phyloP scores from a whole-genome alignment of 495 filamentous ascomycete species.

The Delitschia confertaspora region DNA sequence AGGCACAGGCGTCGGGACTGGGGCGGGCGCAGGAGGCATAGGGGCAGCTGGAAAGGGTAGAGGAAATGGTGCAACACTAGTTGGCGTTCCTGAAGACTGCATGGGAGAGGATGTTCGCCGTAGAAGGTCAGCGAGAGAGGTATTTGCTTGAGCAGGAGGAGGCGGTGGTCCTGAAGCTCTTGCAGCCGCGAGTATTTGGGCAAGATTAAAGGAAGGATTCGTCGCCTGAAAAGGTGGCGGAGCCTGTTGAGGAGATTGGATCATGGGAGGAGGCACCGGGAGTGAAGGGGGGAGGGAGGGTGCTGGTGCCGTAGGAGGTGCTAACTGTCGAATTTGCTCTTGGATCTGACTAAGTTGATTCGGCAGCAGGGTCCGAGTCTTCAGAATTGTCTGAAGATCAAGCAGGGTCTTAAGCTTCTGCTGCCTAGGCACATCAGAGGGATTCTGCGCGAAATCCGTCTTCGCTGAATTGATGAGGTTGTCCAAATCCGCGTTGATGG shows the following conservation, averaged over 20 bases:
- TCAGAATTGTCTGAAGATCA: conserved; percentile 73
- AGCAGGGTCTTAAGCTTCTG: conserved; percentile 74
- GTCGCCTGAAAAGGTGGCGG: conserved; percentile 20
- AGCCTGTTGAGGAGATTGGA: conserved; percentile 6
- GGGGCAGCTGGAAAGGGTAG: conserved; percentile 34
- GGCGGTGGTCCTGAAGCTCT: conserved; percentile 18
- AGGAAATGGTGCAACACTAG: conserved; percentile 26
- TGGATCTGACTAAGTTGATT: conserved; percentile 72
- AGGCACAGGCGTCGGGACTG: conserved; percentile 14
- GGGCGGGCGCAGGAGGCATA: conserved; percentile 24
- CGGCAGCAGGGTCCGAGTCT: conserved; percentile 66
- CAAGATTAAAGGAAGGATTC: conserved; percentile 9
- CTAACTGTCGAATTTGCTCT: conserved; percentile 66
- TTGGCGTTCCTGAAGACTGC: conserved; percentile 8
- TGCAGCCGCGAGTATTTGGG: conserved; percentile 16
- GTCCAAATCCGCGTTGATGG: conserved; percentile 73
- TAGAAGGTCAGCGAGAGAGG: conserved; percentile 30
- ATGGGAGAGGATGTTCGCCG: conserved; percentile 4
- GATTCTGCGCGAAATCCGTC: conserved; percentile 61
- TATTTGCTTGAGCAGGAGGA: conserved; percentile 35
- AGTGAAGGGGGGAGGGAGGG: conserved; percentile 10
- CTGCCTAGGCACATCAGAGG: conserved; percentile 62
- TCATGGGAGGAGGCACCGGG: too few species aligned
- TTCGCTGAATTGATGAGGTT: conserved; percentile 60
- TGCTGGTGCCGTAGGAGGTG: conserved; percentile 30